Percentiles rank a stretch among this genome's conserved stretches.
Conservation (phyloP, 106 monocot genomes). For the Triglochin maritima region DNA sequence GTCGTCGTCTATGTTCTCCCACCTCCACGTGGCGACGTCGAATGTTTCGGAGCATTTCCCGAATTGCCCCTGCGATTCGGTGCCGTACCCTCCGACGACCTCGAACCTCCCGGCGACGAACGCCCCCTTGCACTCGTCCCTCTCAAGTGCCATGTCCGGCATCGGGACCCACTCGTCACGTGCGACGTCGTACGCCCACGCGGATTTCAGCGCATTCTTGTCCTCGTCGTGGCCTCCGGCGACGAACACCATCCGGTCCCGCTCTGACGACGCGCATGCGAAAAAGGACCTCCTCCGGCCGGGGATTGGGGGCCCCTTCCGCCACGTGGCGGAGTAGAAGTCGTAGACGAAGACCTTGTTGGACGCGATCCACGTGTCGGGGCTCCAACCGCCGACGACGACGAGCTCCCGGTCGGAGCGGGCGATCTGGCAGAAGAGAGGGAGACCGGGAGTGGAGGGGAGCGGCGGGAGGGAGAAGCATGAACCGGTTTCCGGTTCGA, state of each 20-base stretch:
- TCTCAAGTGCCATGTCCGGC: slow-evolving; percentile 22
- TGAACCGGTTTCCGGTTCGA: slow-evolving; percentile 7
- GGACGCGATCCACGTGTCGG: slow-evolving; percentile 11
- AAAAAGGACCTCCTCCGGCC: slow-evolving; percentile 21
- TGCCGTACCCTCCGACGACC: slow-evolving; percentile 18
- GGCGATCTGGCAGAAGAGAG: slow-evolving; percentile 28
- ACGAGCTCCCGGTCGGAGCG: slow-evolving; percentile 1
- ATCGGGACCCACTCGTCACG: slow-evolving; percentile 11
- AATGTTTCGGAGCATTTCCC: slow-evolving; percentile 8
- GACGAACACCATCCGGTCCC: slow-evolving; percentile 9
- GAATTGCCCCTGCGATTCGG: slow-evolving; percentile 22
- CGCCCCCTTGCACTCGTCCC: slow-evolving; percentile 25
- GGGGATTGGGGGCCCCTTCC: slow-evolving; percentile 12
- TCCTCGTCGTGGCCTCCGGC: slow-evolving; percentile 31
- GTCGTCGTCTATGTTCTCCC: slow-evolving; percentile 11
- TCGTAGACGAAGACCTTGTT: slow-evolving; percentile 14
- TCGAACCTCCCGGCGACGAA: slow-evolving; percentile 10
- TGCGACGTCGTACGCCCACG: slow-evolving; percentile 21
- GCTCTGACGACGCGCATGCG: slow-evolving; percentile 24
- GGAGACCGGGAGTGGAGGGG: slow-evolving; percentile 12
- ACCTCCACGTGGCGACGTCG: slow-evolving; percentile 7
- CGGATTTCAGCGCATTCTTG: slow-evolving; percentile 23
- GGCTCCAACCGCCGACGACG: slow-evolving; percentile 24
- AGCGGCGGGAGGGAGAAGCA: slow-evolving; percentile 10
- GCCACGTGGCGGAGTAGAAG: slow-evolving; percentile 13